A percentile compares a stretch with the other conserved stretches of the same genome.
Conservation (phyloP, 164 flowering plant species). For the Aristolochia contorta region DNA sequence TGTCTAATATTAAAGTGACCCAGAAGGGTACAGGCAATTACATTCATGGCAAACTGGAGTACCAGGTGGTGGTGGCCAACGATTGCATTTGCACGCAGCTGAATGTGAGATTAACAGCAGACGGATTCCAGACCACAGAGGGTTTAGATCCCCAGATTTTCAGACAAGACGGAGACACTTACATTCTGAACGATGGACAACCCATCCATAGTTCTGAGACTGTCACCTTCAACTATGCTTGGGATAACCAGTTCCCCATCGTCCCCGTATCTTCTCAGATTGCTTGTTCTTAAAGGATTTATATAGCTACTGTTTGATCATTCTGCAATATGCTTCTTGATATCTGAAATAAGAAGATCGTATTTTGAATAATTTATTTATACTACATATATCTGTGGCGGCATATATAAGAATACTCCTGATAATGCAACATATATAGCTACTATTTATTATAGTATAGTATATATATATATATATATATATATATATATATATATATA, state of each 20-base stretch:
- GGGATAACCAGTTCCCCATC: not conserved
- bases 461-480: too few species aligned
- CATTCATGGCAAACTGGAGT: not conserved
- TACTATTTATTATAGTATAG: too few species aligned
- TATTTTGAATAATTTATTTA: too few species aligned
- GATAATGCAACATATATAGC: too few species aligned
- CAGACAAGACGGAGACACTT: not conserved
- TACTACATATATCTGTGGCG: too few species aligned
- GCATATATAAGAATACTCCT: too few species aligned
- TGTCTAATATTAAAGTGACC: not conserved
- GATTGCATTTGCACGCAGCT: constrained; percentile 1
- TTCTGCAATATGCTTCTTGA: too few species aligned
- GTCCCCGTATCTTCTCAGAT: not conserved
- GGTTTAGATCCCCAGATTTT: not conserved
- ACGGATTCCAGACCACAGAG: not conserved
- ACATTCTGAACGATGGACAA: not conserved
- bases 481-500: too few species aligned
- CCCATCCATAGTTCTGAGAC: not conserved
- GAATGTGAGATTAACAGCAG: not conserved
- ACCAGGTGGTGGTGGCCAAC: constrained; percentile 1
- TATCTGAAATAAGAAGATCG: too few species aligned
- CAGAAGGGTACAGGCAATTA: not conserved
- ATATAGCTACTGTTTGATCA: too few species aligned
- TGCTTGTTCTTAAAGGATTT: constrained; percentile 1
- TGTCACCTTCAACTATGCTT: constrained; percentile 2